Evolutionary conservation across 2,329 filamentous ascomycete species (phyloP).

Genomic region (Colletotrichum cereale): DNA sequence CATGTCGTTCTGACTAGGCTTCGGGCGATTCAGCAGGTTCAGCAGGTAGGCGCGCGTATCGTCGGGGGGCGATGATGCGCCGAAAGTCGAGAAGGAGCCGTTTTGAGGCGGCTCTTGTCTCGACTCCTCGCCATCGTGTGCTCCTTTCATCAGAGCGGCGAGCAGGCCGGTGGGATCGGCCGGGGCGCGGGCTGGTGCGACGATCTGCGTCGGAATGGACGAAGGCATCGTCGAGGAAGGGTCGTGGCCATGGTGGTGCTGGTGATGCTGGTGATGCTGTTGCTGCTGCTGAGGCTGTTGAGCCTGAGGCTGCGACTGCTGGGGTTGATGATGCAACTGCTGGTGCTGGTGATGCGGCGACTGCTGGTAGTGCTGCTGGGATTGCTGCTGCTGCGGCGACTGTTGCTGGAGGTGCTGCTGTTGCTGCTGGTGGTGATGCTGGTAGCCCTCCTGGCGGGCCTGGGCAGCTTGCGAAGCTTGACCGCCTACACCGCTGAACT

Average conservation of each 20-base stretch:
- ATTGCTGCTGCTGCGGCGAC: slow-evolving; percentile 34
- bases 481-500: slow-evolving; percentile 63
- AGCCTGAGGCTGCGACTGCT: slow-evolving; percentile 43
- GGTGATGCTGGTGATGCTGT: slow-evolving; percentile 43
- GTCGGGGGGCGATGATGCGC: slow-evolving; percentile 65
- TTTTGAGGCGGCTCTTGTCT: slow-evolving; percentile 45
- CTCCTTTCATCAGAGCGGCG: slow-evolving; percentile 71
- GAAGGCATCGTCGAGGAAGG: slow-evolving; percentile 46
- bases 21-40: slow-evolving; percentile 85
- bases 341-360: slow-evolving; percentile 42
- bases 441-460: slow-evolving; percentile 41
- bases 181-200: slow-evolving; percentile 68
- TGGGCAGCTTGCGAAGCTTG: slow-evolving; percentile 40
- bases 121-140: slow-evolving; percentile 61
- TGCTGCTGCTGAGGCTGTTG: slow-evolving; percentile 46
- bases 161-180: slow-evolving; percentile 70
- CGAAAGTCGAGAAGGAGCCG: slow-evolving; percentile 55
- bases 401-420: slow-evolving; percentile 49
- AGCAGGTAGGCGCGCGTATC: slow-evolving; percentile 89
- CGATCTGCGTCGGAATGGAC: slow-evolving; percentile 57
- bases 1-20: slow-evolving; percentile 71
- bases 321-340: slow-evolving; percentile 38
- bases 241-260: slow-evolving; percentile 44
- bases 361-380: slow-evolving; percentile 32
- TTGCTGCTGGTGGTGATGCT: slow-evolving; percentile 50